Percentiles rank a stretch among this genome's conserved stretches.
Evolutionary conservation across 768 basidiomycete species (phyloP).

Genomic region (Crassisporium funariophilum): DNA sequence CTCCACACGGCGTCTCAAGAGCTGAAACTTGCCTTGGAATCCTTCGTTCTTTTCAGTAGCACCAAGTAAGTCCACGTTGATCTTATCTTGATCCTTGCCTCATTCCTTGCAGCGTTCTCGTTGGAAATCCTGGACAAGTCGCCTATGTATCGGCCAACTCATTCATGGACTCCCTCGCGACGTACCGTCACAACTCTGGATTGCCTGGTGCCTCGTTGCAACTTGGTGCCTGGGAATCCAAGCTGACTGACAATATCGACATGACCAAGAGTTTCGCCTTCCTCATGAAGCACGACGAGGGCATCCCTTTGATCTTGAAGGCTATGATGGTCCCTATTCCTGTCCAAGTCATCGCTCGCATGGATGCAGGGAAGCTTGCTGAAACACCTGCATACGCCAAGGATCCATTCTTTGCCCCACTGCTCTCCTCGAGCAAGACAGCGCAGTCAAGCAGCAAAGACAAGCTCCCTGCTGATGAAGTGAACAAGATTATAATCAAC

Average conservation of each 20-base stretch:
- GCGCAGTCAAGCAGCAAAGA: slow-evolving; percentile 1
- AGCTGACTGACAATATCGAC: slow-evolving; percentile 20
- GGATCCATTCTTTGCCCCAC: slow-evolving; percentile 24
- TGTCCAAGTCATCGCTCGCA: slow-evolving; percentile 22
- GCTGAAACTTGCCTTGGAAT: slow-evolving; percentile 27
- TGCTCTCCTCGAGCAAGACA: slow-evolving; percentile 12
- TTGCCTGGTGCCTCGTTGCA: slow-evolving; percentile 30
- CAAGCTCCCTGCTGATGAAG: slow-evolving; percentile 19
- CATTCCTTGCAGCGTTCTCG: slow-evolving; percentile 21
- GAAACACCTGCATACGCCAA: slow-evolving; percentile 22
- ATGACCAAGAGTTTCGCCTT: slow-evolving; percentile 23
- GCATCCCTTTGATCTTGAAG: slow-evolving; percentile 21
- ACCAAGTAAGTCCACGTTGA: slow-evolving; percentile 26
- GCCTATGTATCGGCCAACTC: slow-evolving; percentile 32
- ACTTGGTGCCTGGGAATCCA: slow-evolving; percentile 34
- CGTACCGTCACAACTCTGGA: slow-evolving; percentile 26
- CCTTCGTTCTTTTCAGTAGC: slow-evolving; percentile 33
- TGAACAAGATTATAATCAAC: slow-evolving; percentile 17
- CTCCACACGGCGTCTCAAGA: slow-evolving; percentile 30
- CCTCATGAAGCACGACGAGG: slow-evolving; percentile 21
- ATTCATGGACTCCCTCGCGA: slow-evolving; percentile 32
- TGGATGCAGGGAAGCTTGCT: slow-evolving; percentile 21
- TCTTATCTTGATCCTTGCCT: not conserved
- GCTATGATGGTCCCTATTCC: slow-evolving; percentile 24
- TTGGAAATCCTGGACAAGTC: slow-evolving; percentile 30